Percentiles rank a stretch among this genome's conserved stretches.
Conservation (phyloP, 2,329 filamentous ascomycete species). For the Tolypocladium endophyticum region DNA sequence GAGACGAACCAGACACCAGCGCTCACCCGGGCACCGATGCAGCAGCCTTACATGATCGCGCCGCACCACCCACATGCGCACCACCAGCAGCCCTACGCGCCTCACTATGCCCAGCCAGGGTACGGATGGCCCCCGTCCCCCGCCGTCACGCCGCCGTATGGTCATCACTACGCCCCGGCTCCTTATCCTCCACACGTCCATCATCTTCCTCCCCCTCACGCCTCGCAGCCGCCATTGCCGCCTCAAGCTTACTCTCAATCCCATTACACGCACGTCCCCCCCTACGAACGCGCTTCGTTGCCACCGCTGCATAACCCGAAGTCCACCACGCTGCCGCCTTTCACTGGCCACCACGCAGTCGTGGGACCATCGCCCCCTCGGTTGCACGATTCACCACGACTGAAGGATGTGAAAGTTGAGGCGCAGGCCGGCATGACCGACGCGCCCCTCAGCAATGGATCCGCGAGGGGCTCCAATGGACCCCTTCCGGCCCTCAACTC, state of each 20-base stretch:
- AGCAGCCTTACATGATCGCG: slow-evolving; percentile 26
- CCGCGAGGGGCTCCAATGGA: slow-evolving; percentile 28
- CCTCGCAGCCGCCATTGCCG: slow-evolving; percentile 16
- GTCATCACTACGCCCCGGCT: slow-evolving; percentile 33
- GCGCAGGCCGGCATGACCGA: slow-evolving; percentile 31
- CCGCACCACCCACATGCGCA: slow-evolving; percentile 19
- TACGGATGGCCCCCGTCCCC: slow-evolving; percentile 48
- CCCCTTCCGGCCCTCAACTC: slow-evolving; percentile 31
- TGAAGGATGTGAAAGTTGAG: slow-evolving; percentile 33
- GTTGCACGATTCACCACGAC: slow-evolving; percentile 29
- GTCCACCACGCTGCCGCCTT: slow-evolving; percentile 15
- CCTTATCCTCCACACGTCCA: slow-evolving; percentile 22
- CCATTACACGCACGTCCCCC: slow-evolving; percentile 11
- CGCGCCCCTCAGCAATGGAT: slow-evolving; percentile 20
- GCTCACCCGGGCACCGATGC: slow-evolving; percentile 66
- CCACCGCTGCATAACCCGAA: slow-evolving; percentile 24
- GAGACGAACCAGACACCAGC: slow-evolving; percentile 73
- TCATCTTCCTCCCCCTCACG: slow-evolving; percentile 16
- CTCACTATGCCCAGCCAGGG: slow-evolving; percentile 30
- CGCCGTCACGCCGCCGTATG: slow-evolving; percentile 41
- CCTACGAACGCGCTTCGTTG: slow-evolving; percentile 24
- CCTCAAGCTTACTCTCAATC: slow-evolving; percentile 17
- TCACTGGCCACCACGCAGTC: slow-evolving; percentile 20
- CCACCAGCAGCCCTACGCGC: slow-evolving; percentile 22
- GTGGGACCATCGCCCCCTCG: slow-evolving; percentile 24